Percentiles rank a stretch among this genome's conserved stretches.
Conservation (phyloP, 805 yeast species). For the Yarrowia keelungensis region DNA sequence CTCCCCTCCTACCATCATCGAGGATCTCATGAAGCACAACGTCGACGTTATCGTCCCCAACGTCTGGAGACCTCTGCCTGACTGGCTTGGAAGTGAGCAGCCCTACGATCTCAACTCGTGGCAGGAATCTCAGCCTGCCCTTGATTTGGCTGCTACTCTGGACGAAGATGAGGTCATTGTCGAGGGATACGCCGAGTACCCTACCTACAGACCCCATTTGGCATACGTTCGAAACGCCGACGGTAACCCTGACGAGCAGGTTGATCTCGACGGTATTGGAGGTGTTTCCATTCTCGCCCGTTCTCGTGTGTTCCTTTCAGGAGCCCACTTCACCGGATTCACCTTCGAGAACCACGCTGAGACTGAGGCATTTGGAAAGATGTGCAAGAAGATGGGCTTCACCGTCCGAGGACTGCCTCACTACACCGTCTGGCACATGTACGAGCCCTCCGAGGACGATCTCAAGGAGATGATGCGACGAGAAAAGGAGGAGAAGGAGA, state of each 20-base stretch:
- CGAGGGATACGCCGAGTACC: slow-evolving; percentile 96
- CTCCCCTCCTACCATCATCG: slow-evolving; percentile 81
- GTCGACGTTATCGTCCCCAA: slow-evolving; percentile 97
- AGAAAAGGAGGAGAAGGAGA: slow-evolving; percentile 49
- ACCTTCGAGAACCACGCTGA: slow-evolving; percentile 96
- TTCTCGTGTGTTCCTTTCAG: slow-evolving; percentile 83
- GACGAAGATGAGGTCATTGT: slow-evolving; percentile 96
- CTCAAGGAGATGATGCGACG: slow-evolving; percentile 65
- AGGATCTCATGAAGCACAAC: slow-evolving; percentile 92
- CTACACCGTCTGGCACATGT: slow-evolving; percentile 96
- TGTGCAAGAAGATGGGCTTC: slow-evolving; percentile 86
- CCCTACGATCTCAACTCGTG: slow-evolving; percentile 96
- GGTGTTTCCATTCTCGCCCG: slow-evolving; percentile 92
- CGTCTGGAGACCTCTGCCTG: slow-evolving; percentile 97
- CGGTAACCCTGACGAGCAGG: slow-evolving; percentile 85
- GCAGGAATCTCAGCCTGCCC: slow-evolving; percentile 85
- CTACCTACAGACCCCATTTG: slow-evolving; percentile 97
- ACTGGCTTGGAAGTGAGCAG: slow-evolving; percentile 87
- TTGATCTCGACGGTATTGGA: slow-evolving; percentile 95
- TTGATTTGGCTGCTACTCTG: slow-evolving; percentile 56
- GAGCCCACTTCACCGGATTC: slow-evolving; percentile 96
- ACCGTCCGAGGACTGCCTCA: slow-evolving; percentile 92
- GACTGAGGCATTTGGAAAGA: slow-evolving; percentile 95
- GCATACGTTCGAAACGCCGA: slow-evolving; percentile 94
- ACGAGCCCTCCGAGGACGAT: slow-evolving; percentile 97